Percentiles rank a stretch among this genome's conserved stretches.
Conservation (phyloP, 345 rosid species). For the Populus pruinosa region DNA sequence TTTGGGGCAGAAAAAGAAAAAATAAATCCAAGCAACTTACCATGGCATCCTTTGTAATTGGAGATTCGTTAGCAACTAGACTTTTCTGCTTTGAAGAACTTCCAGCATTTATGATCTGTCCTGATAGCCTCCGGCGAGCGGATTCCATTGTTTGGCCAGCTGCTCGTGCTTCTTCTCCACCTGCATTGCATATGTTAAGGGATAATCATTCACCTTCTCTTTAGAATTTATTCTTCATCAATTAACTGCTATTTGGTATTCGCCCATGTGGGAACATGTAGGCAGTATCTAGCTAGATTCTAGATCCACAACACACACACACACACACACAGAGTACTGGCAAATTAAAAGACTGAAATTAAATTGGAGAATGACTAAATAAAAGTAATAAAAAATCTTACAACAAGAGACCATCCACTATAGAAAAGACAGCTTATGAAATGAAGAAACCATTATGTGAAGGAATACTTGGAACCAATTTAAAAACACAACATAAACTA, state of each 20-base stretch:
- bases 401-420: not conserved
- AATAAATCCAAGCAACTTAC: constrained; percentile 30
- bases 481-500: not conserved
- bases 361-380: not conserved
- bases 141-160: constrained; percentile 58
- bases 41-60: constrained; percentile 46
- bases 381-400: not conserved
- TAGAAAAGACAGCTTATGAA: not conserved
- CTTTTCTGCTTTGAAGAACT: constrained; percentile 64
- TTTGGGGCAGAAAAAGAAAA: not conserved
- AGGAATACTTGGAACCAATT: not conserved
- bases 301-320: not conserved
- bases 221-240: not conserved
- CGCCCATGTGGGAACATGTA: not conserved
- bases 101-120: constrained; percentile 53
- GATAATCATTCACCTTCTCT: not conserved
- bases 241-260: not conserved
- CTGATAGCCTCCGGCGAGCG: constrained; percentile 66
- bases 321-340: not conserved
- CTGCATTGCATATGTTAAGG: constrained; percentile 3
- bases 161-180: constrained; percentile 51
- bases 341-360: not conserved
- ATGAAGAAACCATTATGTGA: not conserved
- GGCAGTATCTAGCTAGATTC: not conserved
- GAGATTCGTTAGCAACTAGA: constrained; percentile 51